Evolutionary conservation across 768 basidiomycete species (phyloP).

Genomic region (Fibroporia radiculosa): DNA sequence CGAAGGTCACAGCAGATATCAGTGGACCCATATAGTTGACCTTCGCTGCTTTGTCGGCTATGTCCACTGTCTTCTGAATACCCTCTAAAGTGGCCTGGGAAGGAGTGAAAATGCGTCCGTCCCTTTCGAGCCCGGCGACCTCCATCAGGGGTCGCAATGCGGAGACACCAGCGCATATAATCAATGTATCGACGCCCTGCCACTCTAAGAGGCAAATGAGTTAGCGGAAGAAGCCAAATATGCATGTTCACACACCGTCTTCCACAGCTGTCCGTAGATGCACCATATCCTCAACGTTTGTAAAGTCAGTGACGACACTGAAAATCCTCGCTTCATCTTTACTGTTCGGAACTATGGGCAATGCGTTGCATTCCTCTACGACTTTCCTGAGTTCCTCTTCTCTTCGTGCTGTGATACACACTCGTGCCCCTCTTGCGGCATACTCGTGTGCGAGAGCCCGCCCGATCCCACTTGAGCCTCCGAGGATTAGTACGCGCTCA

Average conservation of each 20-base stretch:
- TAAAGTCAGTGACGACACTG: constrained; percentile 54
- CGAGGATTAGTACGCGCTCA: constrained; percentile 77
- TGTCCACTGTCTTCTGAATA: constrained; percentile 48
- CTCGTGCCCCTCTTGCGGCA: constrained; percentile 62
- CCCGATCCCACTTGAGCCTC: constrained; percentile 82
- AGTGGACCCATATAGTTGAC: constrained; percentile 70
- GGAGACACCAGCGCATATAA: constrained; percentile 80
- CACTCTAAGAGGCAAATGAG: constrained; percentile 43
- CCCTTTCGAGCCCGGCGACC: constrained; percentile 48
- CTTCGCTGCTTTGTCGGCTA: constrained; percentile 45
- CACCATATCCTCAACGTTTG: constrained; percentile 59
- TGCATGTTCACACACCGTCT: constrained; percentile 36
- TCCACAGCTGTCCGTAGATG: constrained; percentile 44
- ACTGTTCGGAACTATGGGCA: constrained; percentile 10
- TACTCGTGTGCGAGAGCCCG: constrained; percentile 62
- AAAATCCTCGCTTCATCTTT: constrained; percentile 31
- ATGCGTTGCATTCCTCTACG: constrained; percentile 45
- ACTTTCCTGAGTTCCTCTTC: constrained; percentile 48
- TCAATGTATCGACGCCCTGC: constrained; percentile 75
- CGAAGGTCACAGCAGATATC: constrained; percentile 63
- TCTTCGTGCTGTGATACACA: constrained; percentile 70
- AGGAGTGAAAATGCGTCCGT: constrained; percentile 25
- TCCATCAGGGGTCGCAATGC: constrained; percentile 70
- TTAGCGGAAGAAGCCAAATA: neutral
- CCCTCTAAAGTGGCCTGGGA: constrained; percentile 43